Conservation (phyloP, 2,329 filamentous ascomycete genomes). For the Capronia coronata region DNA sequence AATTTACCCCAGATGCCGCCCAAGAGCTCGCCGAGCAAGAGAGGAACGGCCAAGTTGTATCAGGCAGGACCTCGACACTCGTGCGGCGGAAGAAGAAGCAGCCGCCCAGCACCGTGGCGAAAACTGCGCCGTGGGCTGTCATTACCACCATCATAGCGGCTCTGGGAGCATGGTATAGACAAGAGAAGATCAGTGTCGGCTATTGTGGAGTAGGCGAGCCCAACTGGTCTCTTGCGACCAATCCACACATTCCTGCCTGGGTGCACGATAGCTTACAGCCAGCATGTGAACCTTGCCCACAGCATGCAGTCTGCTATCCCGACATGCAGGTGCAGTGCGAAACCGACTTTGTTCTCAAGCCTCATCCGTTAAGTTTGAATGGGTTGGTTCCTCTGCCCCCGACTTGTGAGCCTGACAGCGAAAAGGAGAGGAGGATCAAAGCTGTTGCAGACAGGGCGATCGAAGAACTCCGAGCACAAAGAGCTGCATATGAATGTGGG, state of each 20-base stretch:
- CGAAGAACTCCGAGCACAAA: constrained; percentile 75
- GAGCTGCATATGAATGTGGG: constrained; percentile 87
- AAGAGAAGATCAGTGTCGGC: constrained; percentile 93
- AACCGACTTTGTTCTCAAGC: constrained; percentile 74
- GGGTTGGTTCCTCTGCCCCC: constrained; percentile 79
- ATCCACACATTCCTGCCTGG: constrained; percentile 63
- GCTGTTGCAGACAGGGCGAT: constrained; percentile 81
- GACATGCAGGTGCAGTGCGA: constrained; percentile 75
- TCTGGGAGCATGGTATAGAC: constrained; percentile 76
- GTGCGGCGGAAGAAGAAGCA: constrained; percentile 39
- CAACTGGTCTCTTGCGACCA: constrained; percentile 51
- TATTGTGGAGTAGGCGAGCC: constrained; percentile 81
- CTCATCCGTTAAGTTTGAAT: constrained; percentile 74
- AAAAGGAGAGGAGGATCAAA: constrained; percentile 80
- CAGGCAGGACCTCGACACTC: constrained; percentile 33
- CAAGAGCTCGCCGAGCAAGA: constrained; percentile 66
- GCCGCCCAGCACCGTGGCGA: constrained; percentile 46
- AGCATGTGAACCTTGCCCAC: constrained; percentile 81
- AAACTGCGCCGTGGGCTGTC: constrained; percentile 64
- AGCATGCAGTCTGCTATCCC: constrained; percentile 80
- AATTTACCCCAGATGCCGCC: constrained; percentile 89
- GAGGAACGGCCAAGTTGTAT: constrained; percentile 26
- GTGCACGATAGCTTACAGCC: constrained; percentile 61
- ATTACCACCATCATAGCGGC: constrained; percentile 62
- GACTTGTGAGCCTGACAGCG: constrained; percentile 89